Conservation (phyloP, 371 early-diverging fungal genomes). For the Parasitella parasitica region DNA sequence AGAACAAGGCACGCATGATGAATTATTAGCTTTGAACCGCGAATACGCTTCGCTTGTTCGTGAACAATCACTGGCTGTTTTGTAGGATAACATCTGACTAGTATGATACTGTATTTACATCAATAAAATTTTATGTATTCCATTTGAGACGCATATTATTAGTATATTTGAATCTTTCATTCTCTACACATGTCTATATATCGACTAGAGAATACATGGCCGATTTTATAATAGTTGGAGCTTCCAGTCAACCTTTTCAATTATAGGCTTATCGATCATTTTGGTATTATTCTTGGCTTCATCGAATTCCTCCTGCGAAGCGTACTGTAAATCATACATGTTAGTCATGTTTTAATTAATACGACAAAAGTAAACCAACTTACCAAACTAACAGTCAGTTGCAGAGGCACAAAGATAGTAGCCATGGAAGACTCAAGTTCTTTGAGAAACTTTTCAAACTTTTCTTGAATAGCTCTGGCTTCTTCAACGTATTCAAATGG, state of each 20-base stretch:
- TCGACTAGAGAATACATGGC: too few species aligned
- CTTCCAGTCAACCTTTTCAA: constrained; percentile 43
- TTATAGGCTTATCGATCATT: constrained; percentile 43
- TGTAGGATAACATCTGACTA: too few species aligned
- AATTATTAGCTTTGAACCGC: constrained; percentile 51
- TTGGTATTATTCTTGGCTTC: constrained; percentile 32
- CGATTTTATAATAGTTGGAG: constrained; percentile 38
- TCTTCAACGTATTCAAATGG: constrained; percentile 48
- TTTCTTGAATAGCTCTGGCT: constrained; percentile 44
- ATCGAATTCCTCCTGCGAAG: constrained; percentile 42
- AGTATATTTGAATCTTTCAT: too few species aligned
- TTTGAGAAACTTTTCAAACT: constrained; percentile 40
- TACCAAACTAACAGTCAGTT: constrained; percentile 40
- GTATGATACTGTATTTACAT: too few species aligned
- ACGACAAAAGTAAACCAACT: constrained; percentile 4
- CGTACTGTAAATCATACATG: constrained; percentile 23
- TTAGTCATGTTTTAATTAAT: not conserved
- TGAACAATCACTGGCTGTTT: constrained; percentile 26
- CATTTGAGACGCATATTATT: too few species aligned
- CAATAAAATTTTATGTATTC: too few species aligned
- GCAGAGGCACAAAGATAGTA: constrained; percentile 49
- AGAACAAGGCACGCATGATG: constrained; percentile 83
- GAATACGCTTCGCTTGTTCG: constrained; percentile 31
- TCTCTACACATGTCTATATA: too few species aligned
- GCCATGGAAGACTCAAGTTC: constrained; percentile 28